A percentile compares a stretch with the other conserved stretches of the same genome.
phyloP scores from a whole-genome alignment of 495 filamentous ascomycete genomes.

The Neurospora africana region DNA sequence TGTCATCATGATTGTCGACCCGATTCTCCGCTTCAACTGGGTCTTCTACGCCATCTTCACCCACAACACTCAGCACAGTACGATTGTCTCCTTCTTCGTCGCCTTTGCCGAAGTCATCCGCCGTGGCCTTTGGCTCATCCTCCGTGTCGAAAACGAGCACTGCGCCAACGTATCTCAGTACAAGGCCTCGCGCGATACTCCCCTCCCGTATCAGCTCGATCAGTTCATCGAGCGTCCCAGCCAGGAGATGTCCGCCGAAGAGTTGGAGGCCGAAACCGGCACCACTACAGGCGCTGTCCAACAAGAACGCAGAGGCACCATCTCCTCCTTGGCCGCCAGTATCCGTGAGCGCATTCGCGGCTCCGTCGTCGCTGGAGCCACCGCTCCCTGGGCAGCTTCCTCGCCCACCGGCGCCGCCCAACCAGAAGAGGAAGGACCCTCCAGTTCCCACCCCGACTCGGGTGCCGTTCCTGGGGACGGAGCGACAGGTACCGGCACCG shows the following conservation, averaged over 20 bases:
- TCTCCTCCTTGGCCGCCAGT: not conserved
- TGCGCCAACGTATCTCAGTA: constrained; percentile 78
- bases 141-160: constrained; percentile 96
- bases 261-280: not conserved
- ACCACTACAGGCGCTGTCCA: not conserved
- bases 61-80: constrained; percentile 67
- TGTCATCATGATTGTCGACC: constrained; percentile 68
- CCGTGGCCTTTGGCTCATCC: constrained; percentile 78
- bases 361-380: not conserved
- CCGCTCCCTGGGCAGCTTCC: not conserved
- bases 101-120: constrained; percentile 67
- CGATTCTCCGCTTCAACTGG: constrained; percentile 90
- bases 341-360: not conserved
- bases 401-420: not conserved
- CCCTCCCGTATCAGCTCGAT: constrained; percentile 64
- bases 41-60: constrained; percentile 85
- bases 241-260: constrained; percentile 5
- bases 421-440: not conserved
- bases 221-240: constrained; percentile 20
- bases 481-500: not conserved
- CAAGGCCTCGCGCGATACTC: constrained; percentile 70
- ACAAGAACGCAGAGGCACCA: not conserved
- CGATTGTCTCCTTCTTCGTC: constrained; percentile 65
- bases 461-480: not conserved
- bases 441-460: not conserved